Percentiles rank a stretch among this genome's conserved stretches.
Conservation (phyloP, 441 rosid genomes). For the Populus hybrid region DNA sequence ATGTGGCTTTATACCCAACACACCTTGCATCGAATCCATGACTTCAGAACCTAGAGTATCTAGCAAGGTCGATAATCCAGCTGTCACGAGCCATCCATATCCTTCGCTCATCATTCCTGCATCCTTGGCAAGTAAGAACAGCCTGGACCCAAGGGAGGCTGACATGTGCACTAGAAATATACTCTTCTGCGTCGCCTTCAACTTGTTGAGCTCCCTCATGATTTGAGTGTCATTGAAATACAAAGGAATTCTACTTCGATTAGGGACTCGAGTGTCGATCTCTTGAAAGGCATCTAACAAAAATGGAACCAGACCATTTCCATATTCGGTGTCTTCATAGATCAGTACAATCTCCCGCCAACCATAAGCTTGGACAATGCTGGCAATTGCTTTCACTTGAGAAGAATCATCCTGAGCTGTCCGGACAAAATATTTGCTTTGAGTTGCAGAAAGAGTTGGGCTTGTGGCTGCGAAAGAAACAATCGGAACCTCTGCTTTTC, state of each 20-base stretch:
- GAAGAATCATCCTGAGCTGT: slow-evolving; percentile 34
- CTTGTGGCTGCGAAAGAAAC: slow-evolving; percentile 44
- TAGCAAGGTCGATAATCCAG: slow-evolving; percentile 24
- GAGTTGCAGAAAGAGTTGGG: slow-evolving; percentile 30
- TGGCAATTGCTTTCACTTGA: slow-evolving; percentile 37
- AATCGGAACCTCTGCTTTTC: slow-evolving; percentile 35
- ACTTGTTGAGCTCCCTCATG: slow-evolving; percentile 20
- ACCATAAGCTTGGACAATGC: slow-evolving; percentile 26
- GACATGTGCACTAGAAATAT: slow-evolving; percentile 41
- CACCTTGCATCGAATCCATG: slow-evolving; percentile 30
- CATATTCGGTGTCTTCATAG: slow-evolving; percentile 36
- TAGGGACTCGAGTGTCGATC: slow-evolving; percentile 10
- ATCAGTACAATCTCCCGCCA: slow-evolving; percentile 35
- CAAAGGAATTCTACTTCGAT: slow-evolving; percentile 27
- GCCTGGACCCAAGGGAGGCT: slow-evolving; percentile 20
- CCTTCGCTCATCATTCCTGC: slow-evolving; percentile 16
- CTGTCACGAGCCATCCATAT: slow-evolving; percentile 45
- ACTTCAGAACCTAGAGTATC: background rate
- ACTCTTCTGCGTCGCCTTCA: slow-evolving; percentile 29
- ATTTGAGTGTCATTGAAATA: slow-evolving; percentile 27
- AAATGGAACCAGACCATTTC: slow-evolving; percentile 36
- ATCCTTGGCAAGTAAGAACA: slow-evolving; percentile 29
- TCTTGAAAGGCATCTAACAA: slow-evolving; percentile 32
- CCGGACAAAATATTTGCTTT: slow-evolving; percentile 35
- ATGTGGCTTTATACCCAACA: slow-evolving; percentile 33